Evolutionary conservation across 208 protist genomes (phyloP).

Genomic region (Herpetomonas samuelpessoai): DNA sequence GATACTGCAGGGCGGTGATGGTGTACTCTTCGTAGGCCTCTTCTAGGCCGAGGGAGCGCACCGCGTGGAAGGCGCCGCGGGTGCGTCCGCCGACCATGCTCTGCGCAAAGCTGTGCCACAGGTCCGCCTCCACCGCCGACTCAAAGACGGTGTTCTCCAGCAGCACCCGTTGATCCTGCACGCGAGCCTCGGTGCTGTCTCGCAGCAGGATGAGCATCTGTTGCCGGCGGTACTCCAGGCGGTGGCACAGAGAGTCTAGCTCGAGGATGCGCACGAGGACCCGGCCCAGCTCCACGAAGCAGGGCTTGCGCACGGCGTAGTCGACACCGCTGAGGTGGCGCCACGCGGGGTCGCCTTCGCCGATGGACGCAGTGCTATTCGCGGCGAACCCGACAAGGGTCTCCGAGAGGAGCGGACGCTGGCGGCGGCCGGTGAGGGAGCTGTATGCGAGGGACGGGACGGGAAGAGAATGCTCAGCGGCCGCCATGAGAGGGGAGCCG

Average conservation of each 20-base stretch:
- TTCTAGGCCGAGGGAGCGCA: slow-evolving; percentile 64
- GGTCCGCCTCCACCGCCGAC: slow-evolving; percentile 61
- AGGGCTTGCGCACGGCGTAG: slow-evolving; percentile 70
- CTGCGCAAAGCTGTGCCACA: slow-evolving; percentile 73
- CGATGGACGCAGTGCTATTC: slow-evolving; percentile 40
- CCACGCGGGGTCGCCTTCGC: slow-evolving; percentile 63
- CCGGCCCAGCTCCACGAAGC: slow-evolving; percentile 79
- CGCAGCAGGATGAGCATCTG: slow-evolving; percentile 57
- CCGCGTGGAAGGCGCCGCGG: slow-evolving; percentile 29
- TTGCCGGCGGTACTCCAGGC: slow-evolving; percentile 64
- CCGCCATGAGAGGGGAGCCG: slow-evolving; percentile 43
- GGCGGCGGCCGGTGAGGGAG: slow-evolving; percentile 53
- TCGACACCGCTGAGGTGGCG: slow-evolving; percentile 18
- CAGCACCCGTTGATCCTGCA: slow-evolving; percentile 56
- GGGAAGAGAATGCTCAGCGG: slow-evolving; percentile 51
- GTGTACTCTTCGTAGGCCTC: slow-evolving; percentile 82
- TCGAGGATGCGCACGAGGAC: slow-evolving; percentile 77
- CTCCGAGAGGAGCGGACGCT: slow-evolving; percentile 48
- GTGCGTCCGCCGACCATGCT: slow-evolving; percentile 26
- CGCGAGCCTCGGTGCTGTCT: slow-evolving; percentile 50
- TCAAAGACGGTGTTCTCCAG: slow-evolving; percentile 70
- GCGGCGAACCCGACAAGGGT: slow-evolving; percentile 65
- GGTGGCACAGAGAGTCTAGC: slow-evolving; percentile 70
- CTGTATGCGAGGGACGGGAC: slow-evolving; percentile 76
- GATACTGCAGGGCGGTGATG: slow-evolving; percentile 71